These are phyloP conservation scores for Rhypophila decipiens DNA, from an alignment of 495 filamentous ascomycete genomes.

Conservation along the genomic window DNA sequence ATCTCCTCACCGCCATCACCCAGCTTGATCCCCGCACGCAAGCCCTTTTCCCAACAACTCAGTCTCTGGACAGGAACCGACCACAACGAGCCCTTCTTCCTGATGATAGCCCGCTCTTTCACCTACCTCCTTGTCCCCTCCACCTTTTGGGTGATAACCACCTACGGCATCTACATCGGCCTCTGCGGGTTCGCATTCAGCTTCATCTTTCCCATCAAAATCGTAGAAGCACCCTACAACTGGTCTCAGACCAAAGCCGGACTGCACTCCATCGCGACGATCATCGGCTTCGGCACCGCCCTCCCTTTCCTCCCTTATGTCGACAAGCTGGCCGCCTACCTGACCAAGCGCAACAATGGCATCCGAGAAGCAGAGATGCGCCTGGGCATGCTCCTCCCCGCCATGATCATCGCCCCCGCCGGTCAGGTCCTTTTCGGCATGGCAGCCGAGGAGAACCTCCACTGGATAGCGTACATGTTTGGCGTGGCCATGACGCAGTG, in stretches of 20 bases:
- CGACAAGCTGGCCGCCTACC: conserved; percentile 52
- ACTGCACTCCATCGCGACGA: conserved; percentile 49
- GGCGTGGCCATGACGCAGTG: conserved; percentile 49
- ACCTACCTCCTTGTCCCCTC: conserved; percentile 50
- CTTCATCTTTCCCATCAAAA: conserved; percentile 57
- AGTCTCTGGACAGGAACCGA: conserved; percentile 36
- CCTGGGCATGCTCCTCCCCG: conserved; percentile 55
- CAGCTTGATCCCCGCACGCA: conserved; percentile 22
- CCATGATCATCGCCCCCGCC: conserved; percentile 49
- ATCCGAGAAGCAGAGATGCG: conserved; percentile 69
- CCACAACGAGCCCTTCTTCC: conserved; percentile 37
- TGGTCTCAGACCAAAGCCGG: conserved; percentile 46
- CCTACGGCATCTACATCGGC: conserved; percentile 32
- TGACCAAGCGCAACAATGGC: conserved; percentile 52
- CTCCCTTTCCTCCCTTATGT: conserved; percentile 41
- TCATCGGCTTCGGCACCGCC: conserved; percentile 48
- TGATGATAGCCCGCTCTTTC: conserved; percentile 44
- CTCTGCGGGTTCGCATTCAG: conserved; percentile 28
- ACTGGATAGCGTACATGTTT: conserved; percentile 54
- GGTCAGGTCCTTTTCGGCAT: conserved; percentile 58
- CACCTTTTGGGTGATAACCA: conserved; percentile 52
- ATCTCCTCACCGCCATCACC: neutral
- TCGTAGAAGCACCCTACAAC: conserved; percentile 42
- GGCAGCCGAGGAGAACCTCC: conserved; percentile 51
- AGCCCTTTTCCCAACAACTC: conserved; percentile 38